Percentiles rank a stretch among this genome's conserved stretches.
phyloP scores from a whole-genome alignment of 2,329 filamentous ascomycete species.

The Plectosphaerella plurivora region DNA sequence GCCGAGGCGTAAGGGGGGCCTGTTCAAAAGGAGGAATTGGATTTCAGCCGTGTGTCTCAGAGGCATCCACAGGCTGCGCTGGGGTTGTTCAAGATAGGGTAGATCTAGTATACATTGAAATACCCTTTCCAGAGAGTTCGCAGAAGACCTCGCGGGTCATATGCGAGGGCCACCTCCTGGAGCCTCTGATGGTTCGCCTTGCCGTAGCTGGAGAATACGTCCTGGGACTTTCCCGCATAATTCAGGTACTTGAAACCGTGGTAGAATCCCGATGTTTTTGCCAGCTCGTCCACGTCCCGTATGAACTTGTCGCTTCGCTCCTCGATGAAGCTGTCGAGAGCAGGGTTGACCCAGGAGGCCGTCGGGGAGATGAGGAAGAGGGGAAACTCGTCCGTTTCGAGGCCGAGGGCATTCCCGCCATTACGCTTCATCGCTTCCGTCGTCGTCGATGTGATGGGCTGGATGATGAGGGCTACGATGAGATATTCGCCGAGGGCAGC shows the following conservation, averaged over 20 bases:
- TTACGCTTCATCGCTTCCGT: conserved; percentile 23
- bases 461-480: conserved; percentile 23
- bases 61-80: too few relatives aligned
- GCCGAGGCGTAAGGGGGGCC: neutral
- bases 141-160: conserved; percentile 21
- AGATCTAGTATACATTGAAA: conserved; percentile 11
- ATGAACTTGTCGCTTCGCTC: conserved; percentile 13
- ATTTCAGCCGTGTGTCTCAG: too few relatives aligned
- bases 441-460: conserved; percentile 32
- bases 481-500: conserved; percentile 5
- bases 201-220: conserved; percentile 33
- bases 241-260: conserved; percentile 29
- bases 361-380: conserved; percentile 25
- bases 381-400: conserved; percentile 27
- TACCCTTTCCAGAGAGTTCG: conserved; percentile 17
- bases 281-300: conserved; percentile 17
- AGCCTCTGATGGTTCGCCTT: conserved; percentile 22
- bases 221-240: conserved; percentile 29
- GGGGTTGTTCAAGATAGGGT: neutral
- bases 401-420: conserved; percentile 36
- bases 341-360: conserved; percentile 16
- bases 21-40: too few relatives aligned
- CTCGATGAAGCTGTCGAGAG: conserved; percentile 24
- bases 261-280: conserved; percentile 19
- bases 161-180: conserved; percentile 15